Evolutionary conservation across 2,329 filamentous ascomycete genomes (phyloP).

Genomic region (Penicillium sp.): DNA sequence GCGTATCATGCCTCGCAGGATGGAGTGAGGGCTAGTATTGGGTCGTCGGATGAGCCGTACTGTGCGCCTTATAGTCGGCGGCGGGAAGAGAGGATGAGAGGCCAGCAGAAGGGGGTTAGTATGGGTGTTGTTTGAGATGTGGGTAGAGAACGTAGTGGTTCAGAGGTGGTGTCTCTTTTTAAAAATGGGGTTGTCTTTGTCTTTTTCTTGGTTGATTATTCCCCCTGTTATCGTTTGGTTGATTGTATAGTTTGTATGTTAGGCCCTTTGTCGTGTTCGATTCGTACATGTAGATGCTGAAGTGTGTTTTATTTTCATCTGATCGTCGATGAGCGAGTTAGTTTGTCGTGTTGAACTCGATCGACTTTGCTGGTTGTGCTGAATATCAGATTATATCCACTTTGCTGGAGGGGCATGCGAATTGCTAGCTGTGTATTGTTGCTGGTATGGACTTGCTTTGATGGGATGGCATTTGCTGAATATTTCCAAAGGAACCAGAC

Average conservation of each 20-base stretch:
- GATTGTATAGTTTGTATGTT: constrained; percentile 13
- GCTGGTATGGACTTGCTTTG: too few relatives aligned
- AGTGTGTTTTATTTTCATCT: background rate
- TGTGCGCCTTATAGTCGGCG: constrained; percentile 44
- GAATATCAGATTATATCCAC: background rate
- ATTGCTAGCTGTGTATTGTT: too few relatives aligned
- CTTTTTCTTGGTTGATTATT: constrained; percentile 9
- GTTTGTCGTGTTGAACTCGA: background rate
- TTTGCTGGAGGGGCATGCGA: background rate
- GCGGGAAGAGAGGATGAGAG: constrained; percentile 44
- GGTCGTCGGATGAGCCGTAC: constrained; percentile 45
- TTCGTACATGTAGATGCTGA: constrained; percentile 2
- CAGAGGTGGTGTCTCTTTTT: too few relatives aligned
- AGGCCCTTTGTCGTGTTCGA: background rate
- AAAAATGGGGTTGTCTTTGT: too few relatives aligned
- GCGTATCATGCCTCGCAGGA: constrained; percentile 44
- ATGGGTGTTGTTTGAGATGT: constrained; percentile 36
- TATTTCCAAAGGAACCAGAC: too few relatives aligned
- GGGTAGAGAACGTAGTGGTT: too few relatives aligned
- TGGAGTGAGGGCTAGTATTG: constrained; percentile 39
- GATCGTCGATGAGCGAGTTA: too few relatives aligned
- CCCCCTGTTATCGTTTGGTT: constrained; percentile 10
- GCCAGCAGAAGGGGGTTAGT: constrained; percentile 38
- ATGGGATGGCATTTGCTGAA: too few relatives aligned
- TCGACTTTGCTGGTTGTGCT: background rate